These are phyloP conservation scores for Chalciporus sphaerocephalus DNA, from an alignment of 768 basidiomycete genomes.

Conservation along the genomic window DNA sequence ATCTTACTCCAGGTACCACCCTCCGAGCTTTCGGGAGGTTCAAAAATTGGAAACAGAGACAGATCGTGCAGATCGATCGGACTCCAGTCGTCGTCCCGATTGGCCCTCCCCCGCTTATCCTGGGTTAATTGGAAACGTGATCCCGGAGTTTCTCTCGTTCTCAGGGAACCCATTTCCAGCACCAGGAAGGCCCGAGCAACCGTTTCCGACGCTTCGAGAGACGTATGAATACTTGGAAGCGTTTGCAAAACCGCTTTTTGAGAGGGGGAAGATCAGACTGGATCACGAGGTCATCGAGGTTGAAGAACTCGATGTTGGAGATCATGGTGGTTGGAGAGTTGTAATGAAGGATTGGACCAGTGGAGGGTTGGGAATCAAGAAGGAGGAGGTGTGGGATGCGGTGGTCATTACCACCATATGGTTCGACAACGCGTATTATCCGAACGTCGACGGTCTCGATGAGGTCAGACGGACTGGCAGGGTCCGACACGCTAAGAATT, in stretches of 20 bases:
- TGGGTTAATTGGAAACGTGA: constrained; percentile 47
- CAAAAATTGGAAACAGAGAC: background rate
- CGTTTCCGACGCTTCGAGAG: constrained; percentile 28
- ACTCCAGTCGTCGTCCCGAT: background rate
- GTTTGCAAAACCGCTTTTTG: constrained; percentile 24
- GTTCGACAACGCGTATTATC: constrained; percentile 46
- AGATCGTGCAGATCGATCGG: constrained; percentile 1
- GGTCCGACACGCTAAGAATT: constrained; percentile 41
- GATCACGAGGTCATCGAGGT: constrained; percentile 39
- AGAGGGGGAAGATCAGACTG: constrained; percentile 35
- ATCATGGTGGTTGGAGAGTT: constrained; percentile 38
- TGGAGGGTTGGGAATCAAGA: constrained; percentile 15
- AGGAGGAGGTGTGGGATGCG: constrained; percentile 45
- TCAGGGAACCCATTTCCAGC: constrained; percentile 29
- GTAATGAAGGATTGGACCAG: constrained; percentile 34
- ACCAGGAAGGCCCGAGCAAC: constrained; percentile 21
- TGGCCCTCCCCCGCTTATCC: constrained; percentile 50
- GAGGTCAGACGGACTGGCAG: constrained; percentile 32
- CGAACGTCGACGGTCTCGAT: constrained; percentile 40
- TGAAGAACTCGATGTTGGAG: constrained; percentile 30
- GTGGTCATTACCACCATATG: constrained; percentile 45
- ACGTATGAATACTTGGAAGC: constrained; percentile 26
- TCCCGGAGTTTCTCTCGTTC: constrained; percentile 38
- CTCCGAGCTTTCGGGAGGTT: background rate
- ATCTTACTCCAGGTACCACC: constrained; percentile 10